Evolutionary conservation across 2,329 filamentous ascomycete species (phyloP), one percentile per base, ranked within the genome.

Genomic region (Xylariales sp.): DNA sequence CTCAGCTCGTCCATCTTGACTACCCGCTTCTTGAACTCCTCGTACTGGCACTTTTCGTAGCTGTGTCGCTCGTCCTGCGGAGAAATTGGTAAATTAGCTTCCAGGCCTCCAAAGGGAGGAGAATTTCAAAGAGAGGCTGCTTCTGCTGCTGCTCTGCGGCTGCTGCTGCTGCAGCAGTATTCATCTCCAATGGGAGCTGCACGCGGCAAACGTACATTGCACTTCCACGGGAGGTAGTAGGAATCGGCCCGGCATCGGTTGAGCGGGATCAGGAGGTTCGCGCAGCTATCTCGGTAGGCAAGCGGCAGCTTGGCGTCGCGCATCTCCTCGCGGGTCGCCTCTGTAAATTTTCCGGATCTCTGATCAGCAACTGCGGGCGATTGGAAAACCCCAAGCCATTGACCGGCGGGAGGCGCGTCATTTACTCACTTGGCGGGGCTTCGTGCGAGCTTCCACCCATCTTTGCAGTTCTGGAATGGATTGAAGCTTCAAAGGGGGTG

Each of bases 21-120:
- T 49, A 98, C 93, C 42, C 93, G 83, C 77, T 91, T 88, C 81
- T 95, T 95, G 76, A 98, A 98, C 65, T 97, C 93, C 49, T 86
- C 86, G 68, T 98, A 98, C 61, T 98, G 93, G 79, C 93, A 98
- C 67, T 97, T 97, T 65, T 98, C 93, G 75, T 98, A 98, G 59
- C 83, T 85, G 70, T 98, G 93, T 72, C 93, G 78, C 75, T 98
- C 93, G 64, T 89, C 82, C 93, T 97, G 60, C 42, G 41, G 25
- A n/a, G n/a, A n/a, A n/a, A n/a, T n/a, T n/a, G n/a, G n/a, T n/a
- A n/a, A n/a, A n/a, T n/a, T n/a, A n/a, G n/a, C n/a, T n/a, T n/a
- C n/a, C n/a, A n/a, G n/a, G n/a, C n/a, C n/a, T n/a, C n/a, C n/a
- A n/a, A n/a, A n/a, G n/a, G n/a, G n/a, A n/a, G n/a, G n/a, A n/a